These are phyloP conservation scores for Botrytis medusae DNA, from an alignment of 2,329 filamentous ascomycete genomes.

Conservation along the genomic window DNA sequence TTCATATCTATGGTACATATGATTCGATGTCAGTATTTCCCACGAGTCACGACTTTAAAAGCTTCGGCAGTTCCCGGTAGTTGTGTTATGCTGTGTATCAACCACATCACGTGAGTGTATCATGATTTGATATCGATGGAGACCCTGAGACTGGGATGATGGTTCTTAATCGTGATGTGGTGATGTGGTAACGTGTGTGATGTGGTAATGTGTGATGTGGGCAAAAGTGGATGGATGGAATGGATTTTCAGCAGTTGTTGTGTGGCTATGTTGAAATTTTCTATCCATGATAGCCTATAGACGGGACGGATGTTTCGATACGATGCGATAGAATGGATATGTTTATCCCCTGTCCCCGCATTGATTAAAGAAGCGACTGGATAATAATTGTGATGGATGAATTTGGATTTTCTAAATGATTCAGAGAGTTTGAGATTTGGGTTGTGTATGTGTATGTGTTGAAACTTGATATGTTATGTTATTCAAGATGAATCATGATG, in stretches of 20 bases:
- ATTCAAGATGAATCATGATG: neutral
- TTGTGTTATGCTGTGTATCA: neutral
- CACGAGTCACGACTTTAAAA: neutral
- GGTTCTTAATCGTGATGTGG: neutral
- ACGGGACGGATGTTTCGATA: neutral
- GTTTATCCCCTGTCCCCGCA: neutral
- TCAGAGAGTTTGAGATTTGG: neutral
- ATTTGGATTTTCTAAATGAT: neutral
- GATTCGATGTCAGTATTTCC: neutral
- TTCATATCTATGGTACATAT: neutral
- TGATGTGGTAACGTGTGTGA: neutral
- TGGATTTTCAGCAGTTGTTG: neutral
- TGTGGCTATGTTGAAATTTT: slow-evolving; percentile 3
- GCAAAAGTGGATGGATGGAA: neutral
- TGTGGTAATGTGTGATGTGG: neutral
- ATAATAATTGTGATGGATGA: neutral
- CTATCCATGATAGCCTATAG: neutral
- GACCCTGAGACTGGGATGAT: neutral
- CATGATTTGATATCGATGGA: neutral
- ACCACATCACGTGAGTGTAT: neutral
- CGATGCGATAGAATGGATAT: neutral
- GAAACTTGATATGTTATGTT: neutral
- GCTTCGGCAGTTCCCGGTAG: neutral
- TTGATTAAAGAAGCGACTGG: neutral
- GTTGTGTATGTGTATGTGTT: neutral